Percentiles rank a stretch among this genome's conserved stretches.
Evolutionary conservation across 1,139 yeast genomes (phyloP).

Genomic region (Petasospora fabianii): DNA sequence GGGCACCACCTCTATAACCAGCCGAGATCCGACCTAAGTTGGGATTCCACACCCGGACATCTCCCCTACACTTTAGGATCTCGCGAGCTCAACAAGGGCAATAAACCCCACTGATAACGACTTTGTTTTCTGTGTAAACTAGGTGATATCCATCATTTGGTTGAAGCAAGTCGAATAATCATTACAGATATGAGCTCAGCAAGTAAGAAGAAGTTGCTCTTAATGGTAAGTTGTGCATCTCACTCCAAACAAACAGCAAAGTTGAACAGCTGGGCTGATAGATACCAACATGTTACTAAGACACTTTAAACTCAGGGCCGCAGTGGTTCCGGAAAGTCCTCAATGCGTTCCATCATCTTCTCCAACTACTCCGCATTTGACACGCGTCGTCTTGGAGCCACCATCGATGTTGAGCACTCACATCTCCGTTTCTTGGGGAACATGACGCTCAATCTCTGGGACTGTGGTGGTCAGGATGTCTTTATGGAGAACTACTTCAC

Average conservation of each 20-base stretch:
- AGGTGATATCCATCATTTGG: too few species aligned
- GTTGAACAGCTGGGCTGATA: too few species aligned
- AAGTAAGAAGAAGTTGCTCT: slow-evolving; percentile 43
- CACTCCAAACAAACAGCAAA: too few species aligned
- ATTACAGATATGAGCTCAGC: slow-evolving; percentile 19
- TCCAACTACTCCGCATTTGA: slow-evolving; percentile 96
- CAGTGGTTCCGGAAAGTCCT: slow-evolving; percentile 94
- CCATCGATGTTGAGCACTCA: slow-evolving; percentile 96
- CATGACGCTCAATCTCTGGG: slow-evolving; percentile 95
- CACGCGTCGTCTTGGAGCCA: slow-evolving; percentile 92
- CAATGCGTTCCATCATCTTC: slow-evolving; percentile 95
- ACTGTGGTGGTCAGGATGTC: slow-evolving; percentile 97
- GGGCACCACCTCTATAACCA: too few species aligned
- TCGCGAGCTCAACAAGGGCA: too few species aligned
- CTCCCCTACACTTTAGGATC: too few species aligned
- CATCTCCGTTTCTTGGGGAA: slow-evolving; percentile 89
- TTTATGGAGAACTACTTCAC: slow-evolving; percentile 93
- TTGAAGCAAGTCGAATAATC: too few species aligned
- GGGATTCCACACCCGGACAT: too few species aligned
- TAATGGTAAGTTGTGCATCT: slow-evolving; percentile 43
- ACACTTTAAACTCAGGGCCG: slow-evolving; percentile 54
- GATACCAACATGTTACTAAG: slow-evolving; percentile 8
- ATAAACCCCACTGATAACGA: too few species aligned
- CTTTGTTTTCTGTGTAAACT: too few species aligned
- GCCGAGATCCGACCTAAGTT: too few species aligned